Evolutionary conservation across 2,329 filamentous ascomycete species (phyloP).

Genomic region (Malbranchea zuffiana): DNA sequence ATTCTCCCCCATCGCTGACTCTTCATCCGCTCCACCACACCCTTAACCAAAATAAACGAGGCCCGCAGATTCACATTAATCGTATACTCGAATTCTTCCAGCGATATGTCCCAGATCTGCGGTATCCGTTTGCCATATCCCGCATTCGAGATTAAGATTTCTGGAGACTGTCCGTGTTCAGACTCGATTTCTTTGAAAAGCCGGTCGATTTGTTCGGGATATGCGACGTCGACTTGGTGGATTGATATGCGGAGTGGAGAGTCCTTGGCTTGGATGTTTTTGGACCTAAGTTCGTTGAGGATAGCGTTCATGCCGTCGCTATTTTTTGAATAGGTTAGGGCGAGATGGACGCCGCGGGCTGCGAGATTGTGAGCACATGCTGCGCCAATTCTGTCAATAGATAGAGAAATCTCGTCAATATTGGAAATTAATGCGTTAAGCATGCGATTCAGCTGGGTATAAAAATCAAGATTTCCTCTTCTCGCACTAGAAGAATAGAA

Average conservation of each 20-base stretch:
- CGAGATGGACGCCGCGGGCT: constrained; percentile 42
- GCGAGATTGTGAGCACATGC: constrained; percentile 49
- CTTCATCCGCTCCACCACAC: constrained; percentile 51
- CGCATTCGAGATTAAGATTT: constrained; percentile 57
- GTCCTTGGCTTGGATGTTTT: constrained; percentile 11
- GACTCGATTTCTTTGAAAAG: constrained; percentile 46
- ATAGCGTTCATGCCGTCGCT: constrained; percentile 38
- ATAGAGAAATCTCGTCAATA: constrained; percentile 1
- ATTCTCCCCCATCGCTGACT: constrained; percentile 51
- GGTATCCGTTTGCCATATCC: constrained; percentile 53
- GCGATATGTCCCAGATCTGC: constrained; percentile 46
- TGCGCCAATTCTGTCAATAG: constrained; percentile 46
- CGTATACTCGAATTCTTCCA: constrained; percentile 55
- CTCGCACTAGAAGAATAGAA: background rate
- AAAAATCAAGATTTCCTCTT: background rate
- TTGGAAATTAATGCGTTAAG: background rate
- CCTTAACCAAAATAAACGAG: constrained; percentile 51
- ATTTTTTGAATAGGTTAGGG: constrained; percentile 49
- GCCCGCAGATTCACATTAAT: constrained; percentile 52
- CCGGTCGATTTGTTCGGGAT: constrained; percentile 41
- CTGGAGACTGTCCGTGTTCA: constrained; percentile 45
- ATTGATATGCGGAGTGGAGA: constrained; percentile 37
- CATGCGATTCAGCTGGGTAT: background rate
- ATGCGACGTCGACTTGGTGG: constrained; percentile 50
- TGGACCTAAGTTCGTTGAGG: constrained; percentile 31